phyloP scores from a whole-genome alignment of 768 basidiomycete genomes.

The Psilocybe azurescens region DNA sequence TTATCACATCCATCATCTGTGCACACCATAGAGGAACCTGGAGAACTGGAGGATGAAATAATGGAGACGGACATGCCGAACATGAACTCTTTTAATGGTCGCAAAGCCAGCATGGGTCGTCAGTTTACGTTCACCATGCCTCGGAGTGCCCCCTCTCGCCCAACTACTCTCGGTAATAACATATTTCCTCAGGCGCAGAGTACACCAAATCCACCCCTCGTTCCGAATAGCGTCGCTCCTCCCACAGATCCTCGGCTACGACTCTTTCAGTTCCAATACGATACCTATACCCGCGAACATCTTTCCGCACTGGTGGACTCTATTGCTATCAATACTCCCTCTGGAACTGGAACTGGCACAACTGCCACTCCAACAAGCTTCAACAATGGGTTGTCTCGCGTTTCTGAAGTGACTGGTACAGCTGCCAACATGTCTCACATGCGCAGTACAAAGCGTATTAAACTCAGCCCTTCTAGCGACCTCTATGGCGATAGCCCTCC shows the following conservation, averaged over 20 bases:
- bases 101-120: constrained; percentile 54
- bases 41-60: constrained; percentile 36
- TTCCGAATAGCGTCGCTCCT: constrained; percentile 35
- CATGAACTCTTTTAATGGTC: constrained; percentile 49
- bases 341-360: constrained; percentile 56
- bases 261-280: constrained; percentile 93
- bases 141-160: constrained; percentile 32
- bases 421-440: constrained; percentile 54
- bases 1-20: constrained; percentile 15
- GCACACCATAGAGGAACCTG: constrained; percentile 4
- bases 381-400: constrained; percentile 47
- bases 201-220: constrained; percentile 51
- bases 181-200: constrained; percentile 62
- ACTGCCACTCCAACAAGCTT: constrained; percentile 54
- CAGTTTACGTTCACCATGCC: constrained; percentile 82
- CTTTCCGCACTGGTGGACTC: constrained; percentile 94
- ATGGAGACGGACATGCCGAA: constrained; percentile 56
- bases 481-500: constrained; percentile 58
- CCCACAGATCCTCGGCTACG: constrained; percentile 77
- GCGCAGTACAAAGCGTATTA: constrained; percentile 81
- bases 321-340: constrained; percentile 82
- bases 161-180: constrained; percentile 31
- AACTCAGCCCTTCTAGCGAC: constrained; percentile 72
- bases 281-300: constrained; percentile 95
- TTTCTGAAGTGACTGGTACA: constrained; percentile 48